Evolutionary conservation across 1,284 basidiomycete genomes (phyloP).

Genomic region (Hortiboletus rubellus): DNA sequence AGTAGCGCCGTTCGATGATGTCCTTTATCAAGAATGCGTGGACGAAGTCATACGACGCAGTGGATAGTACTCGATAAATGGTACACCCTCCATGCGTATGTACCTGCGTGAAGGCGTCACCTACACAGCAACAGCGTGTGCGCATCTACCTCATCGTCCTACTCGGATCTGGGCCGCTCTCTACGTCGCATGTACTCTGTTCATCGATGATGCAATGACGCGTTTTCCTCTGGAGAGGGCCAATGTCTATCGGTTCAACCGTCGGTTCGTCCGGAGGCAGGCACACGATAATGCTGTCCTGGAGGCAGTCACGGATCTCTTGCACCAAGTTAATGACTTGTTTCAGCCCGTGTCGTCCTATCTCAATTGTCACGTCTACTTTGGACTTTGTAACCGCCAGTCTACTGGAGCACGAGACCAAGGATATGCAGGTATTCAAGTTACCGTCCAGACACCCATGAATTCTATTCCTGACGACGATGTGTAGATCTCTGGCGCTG

Average conservation of each 20-base stretch:
- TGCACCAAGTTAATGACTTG: conserved; percentile 15
- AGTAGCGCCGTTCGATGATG: not conserved
- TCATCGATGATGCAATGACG: conserved; percentile 26
- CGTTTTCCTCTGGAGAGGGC: conserved; percentile 11
- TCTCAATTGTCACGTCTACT: conserved; percentile 27
- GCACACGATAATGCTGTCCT: conserved; percentile 22
- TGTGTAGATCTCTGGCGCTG: conserved; percentile 2
- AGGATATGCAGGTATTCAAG: conserved; percentile 25
- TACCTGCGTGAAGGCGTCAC: conserved; percentile 20
- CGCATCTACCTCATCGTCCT: conserved; percentile 21
- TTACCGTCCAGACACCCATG: too few species aligned
- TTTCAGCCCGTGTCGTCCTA: conserved; percentile 19
- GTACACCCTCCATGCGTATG: conserved; percentile 7
- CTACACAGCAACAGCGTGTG: conserved; percentile 14
- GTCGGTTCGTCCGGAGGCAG: conserved; percentile 17
- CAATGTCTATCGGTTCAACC: conserved; percentile 24
- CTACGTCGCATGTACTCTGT: conserved; percentile 25
- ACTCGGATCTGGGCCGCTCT: conserved; percentile 25
- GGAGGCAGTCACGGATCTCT: conserved; percentile 22
- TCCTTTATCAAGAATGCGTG: conserved; percentile 3
- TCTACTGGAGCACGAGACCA: conserved; percentile 26
- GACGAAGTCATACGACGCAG: not conserved
- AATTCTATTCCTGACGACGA: not conserved
- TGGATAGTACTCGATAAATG: conserved; percentile 5
- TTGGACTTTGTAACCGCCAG: conserved; percentile 26